Evolutionary conservation across 148 eudicot species (phyloP), one percentile per base, ranked within the genome.

Genomic region (Chenopodium formosanum): DNA sequence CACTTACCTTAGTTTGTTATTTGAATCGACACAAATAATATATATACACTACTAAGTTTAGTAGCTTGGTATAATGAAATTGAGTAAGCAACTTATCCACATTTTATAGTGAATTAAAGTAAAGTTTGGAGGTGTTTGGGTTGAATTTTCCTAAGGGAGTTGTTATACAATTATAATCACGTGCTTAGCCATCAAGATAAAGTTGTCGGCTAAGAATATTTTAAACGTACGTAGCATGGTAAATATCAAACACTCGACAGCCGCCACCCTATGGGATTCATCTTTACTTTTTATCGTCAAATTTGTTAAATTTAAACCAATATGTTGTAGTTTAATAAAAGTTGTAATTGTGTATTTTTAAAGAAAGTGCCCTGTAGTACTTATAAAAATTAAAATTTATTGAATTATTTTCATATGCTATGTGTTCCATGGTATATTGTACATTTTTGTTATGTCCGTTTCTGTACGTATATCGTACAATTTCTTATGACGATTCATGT

Each of bases 61-160:
- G 4, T 53, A 22, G 75, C 53, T 53, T 23, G 19, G 29, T 63
- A 25, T 65, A 37, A 44, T 79, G 79, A 83, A 79, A 50, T 29
- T 72, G 20, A 74, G 27, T 27, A 14, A 47, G 34, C 19, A 3
- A 10, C 17, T 23, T 47, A 22, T n/a, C 16, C 25, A 65, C 78
- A 83, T 74, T 37, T 62, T 83, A 83, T 83, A 83, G 74, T 4
- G 78, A 31, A 12, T 10, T 11, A 23, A 77, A 1, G 31, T 20
- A 22, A 77, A 4, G 9, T 63, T 56, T 75, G n/a, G 25, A 17
- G 2, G 0, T n/a, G 12, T n/a, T 31, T 22, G 9, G 31, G 29
- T 76, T 31, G 4, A 0, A 60, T 20, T 37, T 48, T 25, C 19
- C 44, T 27, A 4, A 8, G 27, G 17, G 53, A 62, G 70, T 62